Conservation (phyloP, 208 protist species). For the Trypanosoma theileri region DNA sequence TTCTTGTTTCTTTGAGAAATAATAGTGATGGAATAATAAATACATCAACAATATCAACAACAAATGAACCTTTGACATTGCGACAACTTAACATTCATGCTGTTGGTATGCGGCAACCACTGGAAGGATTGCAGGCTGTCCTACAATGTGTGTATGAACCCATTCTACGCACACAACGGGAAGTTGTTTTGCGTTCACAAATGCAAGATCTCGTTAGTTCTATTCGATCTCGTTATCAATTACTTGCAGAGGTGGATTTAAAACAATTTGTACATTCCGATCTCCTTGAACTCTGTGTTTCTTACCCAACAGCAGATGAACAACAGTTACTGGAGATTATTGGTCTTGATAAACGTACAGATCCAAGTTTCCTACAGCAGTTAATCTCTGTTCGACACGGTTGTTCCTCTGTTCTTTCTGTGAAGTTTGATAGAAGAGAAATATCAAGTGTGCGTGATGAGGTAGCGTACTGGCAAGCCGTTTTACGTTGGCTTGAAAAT, state of each 20-base stretch:
- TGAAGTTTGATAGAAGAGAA: constrained; percentile 24
- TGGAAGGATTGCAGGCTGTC: constrained; percentile 56
- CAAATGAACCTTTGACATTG: constrained; percentile 30
- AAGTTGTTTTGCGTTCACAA: constrained; percentile 46
- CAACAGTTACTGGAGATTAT: constrained; percentile 71
- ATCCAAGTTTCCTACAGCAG: constrained; percentile 59
- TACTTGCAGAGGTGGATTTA: constrained; percentile 65
- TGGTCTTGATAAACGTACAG: constrained; percentile 45
- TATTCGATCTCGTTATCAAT: constrained; percentile 54
- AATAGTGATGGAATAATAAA: background rate
- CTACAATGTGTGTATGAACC: constrained; percentile 79
- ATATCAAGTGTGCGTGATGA: constrained; percentile 42
- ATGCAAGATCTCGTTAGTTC: constrained; percentile 76
- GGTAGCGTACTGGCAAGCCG: constrained; percentile 72
- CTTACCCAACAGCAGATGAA: constrained; percentile 58
- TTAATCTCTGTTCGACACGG: constrained; percentile 64
- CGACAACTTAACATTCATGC: constrained; percentile 66
- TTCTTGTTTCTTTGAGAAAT: constrained; percentile 17
- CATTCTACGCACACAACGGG: constrained; percentile 47
- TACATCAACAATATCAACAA: background rate
- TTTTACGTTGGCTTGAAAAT: constrained; percentile 71
- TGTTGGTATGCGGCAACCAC: constrained; percentile 55
- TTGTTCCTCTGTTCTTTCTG: constrained; percentile 51
- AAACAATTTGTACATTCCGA: constrained; percentile 72
- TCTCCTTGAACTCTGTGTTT: constrained; percentile 68